Evolutionary conservation across 331 rosid species (phyloP), one percentile per base, ranked within the genome.

Genomic region (Ulmus americana): DNA sequence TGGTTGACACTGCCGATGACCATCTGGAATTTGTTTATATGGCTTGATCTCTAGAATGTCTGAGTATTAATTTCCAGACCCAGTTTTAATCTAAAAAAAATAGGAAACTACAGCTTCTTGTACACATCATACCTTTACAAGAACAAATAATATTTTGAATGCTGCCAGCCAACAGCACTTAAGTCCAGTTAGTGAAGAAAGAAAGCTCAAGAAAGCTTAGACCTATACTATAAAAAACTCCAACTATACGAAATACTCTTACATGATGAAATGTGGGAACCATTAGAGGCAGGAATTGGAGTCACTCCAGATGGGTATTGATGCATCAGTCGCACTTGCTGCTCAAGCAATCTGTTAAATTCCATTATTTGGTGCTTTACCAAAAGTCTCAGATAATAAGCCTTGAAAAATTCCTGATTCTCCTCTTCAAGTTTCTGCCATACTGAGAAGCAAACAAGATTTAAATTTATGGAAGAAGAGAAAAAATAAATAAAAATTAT

Each of bases 351-450:
- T 75, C 81, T 79, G 80, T 92, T 92, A 79, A 83, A 87, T 68
- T 92, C 85, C 14, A 61, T 6, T 44, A 92, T 92, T 82, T 92
- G 98, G 72, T 85, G 80, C 87, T 86, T 87, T 77, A 92, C 82
- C 80, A 79, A 63, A 81, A 92, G 68, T 68, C 98, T 87, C 74
- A 86, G 79, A 78, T 92, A 83, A 76, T 92, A 92, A 58, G 98
- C 95, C 74, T 68, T 79, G 80, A 92, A 92, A 76, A 92, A 92
- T 35, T 92, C 95, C 61, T 67, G 90, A 78, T 92, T 89, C 76
- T 92, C 91, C 72, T 86, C 95, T 77, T 92, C 94, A 57, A 92
- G 98, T 84, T 79, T 89, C 83, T 86, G 95, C 98, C 98, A 92
- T 72, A 92, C 98, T 92, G 84, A 51, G 73, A 79, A 61, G 42